Conservation (phyloP, 129 eudicot genomes). For the Pittosporum tobira region DNA sequence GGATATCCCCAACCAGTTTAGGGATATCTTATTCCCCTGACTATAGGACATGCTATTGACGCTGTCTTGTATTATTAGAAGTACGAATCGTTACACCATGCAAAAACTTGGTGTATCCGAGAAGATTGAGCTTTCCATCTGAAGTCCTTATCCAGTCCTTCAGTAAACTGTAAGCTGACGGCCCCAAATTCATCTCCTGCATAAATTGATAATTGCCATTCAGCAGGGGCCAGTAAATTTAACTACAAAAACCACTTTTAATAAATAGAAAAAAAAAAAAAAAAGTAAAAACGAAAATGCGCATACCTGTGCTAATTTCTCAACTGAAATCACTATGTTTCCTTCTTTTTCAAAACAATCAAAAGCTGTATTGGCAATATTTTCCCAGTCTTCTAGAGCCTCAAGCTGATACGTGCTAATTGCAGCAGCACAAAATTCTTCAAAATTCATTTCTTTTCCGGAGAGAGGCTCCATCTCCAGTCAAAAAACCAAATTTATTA, state of each 20-base stretch:
- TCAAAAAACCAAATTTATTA: not conserved
- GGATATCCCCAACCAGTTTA: not conserved
- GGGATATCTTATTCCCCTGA: not conserved
- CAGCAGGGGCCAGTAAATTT: not conserved
- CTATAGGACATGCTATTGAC: slow-evolving; percentile 16
- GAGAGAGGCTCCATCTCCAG: slow-evolving; percentile 78
- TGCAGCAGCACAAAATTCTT: slow-evolving; percentile 91
- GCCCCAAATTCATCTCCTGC: slow-evolving; percentile 75
- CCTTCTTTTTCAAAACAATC: slow-evolving; percentile 78
- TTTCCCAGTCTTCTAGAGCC: slow-evolving; percentile 87
- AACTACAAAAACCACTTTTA: too few relatives aligned
- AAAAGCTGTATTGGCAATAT: slow-evolving; percentile 56
- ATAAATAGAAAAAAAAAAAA: too few relatives aligned
- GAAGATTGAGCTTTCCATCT: slow-evolving; percentile 67
- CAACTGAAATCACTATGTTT: slow-evolving; percentile 50
- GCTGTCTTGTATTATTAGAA: slow-evolving; percentile 55
- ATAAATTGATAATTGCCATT: not conserved
- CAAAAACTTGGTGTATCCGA: slow-evolving; percentile 90
- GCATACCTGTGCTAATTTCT: slow-evolving; percentile 72
- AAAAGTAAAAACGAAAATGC: not conserved
- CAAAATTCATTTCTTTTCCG: slow-evolving; percentile 61
- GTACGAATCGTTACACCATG: slow-evolving; percentile 75
- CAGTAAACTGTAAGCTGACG: slow-evolving; percentile 47
- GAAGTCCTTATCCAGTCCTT: slow-evolving; percentile 76
- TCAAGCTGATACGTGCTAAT: slow-evolving; percentile 78